Evolutionary conservation across 768 basidiomycete genomes (phyloP).

Genomic region (Lactarius tabidus): DNA sequence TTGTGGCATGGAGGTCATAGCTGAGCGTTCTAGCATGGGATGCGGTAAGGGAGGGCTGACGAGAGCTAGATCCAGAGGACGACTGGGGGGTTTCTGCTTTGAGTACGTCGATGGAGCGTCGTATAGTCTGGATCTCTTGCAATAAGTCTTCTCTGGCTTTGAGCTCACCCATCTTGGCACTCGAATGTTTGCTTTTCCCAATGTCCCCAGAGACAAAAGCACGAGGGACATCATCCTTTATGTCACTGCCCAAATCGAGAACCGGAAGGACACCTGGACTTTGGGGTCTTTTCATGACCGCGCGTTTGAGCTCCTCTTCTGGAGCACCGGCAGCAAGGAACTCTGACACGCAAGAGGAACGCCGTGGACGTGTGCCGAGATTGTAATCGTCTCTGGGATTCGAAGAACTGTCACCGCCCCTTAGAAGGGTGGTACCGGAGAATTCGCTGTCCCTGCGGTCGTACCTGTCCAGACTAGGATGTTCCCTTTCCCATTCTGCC

Average conservation of each 20-base stretch:
- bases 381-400: constrained; percentile 50
- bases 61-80: constrained; percentile 51
- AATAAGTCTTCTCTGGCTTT: constrained; percentile 68
- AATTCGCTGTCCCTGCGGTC: constrained; percentile 59
- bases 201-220: constrained; percentile 50
- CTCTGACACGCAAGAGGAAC: constrained; percentile 67
- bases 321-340: constrained; percentile 60
- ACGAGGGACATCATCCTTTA: constrained; percentile 70
- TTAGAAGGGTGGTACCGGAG: constrained; percentile 64
- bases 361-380: constrained; percentile 53
- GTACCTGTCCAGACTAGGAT: constrained; percentile 60
- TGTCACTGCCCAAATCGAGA: constrained; percentile 70
- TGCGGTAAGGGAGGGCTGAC: constrained; percentile 61
- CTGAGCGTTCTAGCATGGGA: constrained; percentile 47
- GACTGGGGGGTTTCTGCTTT: constrained; percentile 65
- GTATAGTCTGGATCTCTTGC: constrained; percentile 74
- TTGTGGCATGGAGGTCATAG: constrained; percentile 55
- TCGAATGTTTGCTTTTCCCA: constrained; percentile 31
- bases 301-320: constrained; percentile 57
- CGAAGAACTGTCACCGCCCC: constrained; percentile 39
- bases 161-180: constrained; percentile 44
- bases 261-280: constrained; percentile 57
- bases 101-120: constrained; percentile 71
- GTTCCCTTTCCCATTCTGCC: constrained; percentile 83
- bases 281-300: constrained; percentile 44